Percentiles rank a stretch among this genome's conserved stretches.
These are phyloP conservation scores for Debaryomyces singareniensis DNA, from an alignment of 1,139 yeast species.

Conservation along the genomic window DNA sequence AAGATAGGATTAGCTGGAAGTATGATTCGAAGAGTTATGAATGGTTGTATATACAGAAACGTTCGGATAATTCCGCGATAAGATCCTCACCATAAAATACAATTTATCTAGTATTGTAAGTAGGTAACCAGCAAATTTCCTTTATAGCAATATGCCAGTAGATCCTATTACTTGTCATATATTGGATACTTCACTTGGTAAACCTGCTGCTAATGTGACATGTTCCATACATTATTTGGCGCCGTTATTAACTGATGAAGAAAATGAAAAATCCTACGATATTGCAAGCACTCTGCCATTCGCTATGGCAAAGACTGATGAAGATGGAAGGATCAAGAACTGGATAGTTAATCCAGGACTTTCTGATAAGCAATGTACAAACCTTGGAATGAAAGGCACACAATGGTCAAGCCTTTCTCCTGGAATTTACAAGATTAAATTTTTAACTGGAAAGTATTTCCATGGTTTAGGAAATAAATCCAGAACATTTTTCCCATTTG, in stretches of 20 bases:
- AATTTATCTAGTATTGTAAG: not conserved
- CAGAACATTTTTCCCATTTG: conserved; percentile 73
- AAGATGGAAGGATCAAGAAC: conserved; percentile 67
- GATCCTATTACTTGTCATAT: conserved; percentile 82
- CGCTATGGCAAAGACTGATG: conserved; percentile 63
- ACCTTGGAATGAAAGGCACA: conserved; percentile 28
- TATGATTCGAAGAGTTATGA: conserved; percentile 14
- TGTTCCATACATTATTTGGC: conserved; percentile 48
- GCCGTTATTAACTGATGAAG: conserved; percentile 20
- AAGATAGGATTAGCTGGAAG: conserved; percentile 16
- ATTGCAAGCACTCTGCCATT: conserved; percentile 17
- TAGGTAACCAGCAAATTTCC: not conserved
- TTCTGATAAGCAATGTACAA: conserved; percentile 10
- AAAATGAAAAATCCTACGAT: conserved; percentile 18
- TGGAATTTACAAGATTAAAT: conserved; percentile 70
- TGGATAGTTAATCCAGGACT: conserved; percentile 53
- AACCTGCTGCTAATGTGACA: conserved; percentile 65
- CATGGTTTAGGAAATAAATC: conserved; percentile 17
- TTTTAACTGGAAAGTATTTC: conserved; percentile 68
- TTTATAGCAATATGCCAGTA: conserved; percentile 18
- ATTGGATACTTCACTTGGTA: conserved; percentile 76
- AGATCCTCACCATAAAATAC: no score
- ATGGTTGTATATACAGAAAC: conserved; percentile 12
- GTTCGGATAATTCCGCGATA: not conserved
- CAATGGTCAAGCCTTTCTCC: conserved; percentile 41